These are phyloP conservation scores for Penicillium samsonianum DNA, from an alignment of 495 filamentous ascomycete species.

Conservation along the genomic window DNA sequence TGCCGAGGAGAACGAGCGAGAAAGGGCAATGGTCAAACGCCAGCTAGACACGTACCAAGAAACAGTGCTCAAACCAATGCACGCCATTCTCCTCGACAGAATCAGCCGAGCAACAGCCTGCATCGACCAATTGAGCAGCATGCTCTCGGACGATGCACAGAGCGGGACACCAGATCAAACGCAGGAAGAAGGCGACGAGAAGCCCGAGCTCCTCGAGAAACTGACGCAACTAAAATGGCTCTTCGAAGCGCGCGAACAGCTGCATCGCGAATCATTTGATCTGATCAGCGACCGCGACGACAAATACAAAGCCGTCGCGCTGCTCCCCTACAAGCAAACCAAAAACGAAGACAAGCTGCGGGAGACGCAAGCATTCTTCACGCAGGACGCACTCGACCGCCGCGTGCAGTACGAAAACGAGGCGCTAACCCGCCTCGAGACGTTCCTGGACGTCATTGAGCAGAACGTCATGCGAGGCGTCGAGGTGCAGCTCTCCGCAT, in stretches of 20 bases:
- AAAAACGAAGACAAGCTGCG: conserved; percentile 70
- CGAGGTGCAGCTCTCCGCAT: conserved; percentile 85
- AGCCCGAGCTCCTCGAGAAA: conserved; percentile 90
- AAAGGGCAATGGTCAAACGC: conserved; percentile 63
- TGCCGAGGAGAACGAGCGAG: conserved; percentile 59
- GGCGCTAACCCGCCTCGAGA: conserved; percentile 67
- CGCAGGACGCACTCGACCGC: conserved; percentile 70
- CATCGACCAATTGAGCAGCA: conserved; percentile 68
- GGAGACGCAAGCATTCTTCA: conserved; percentile 79
- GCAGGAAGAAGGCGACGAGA: conserved; percentile 93
- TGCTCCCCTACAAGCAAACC: conserved; percentile 74
- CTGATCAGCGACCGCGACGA: conserved; percentile 81
- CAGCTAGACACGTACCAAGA: conserved; percentile 78
- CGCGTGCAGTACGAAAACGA: conserved; percentile 64
- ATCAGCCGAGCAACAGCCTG: conserved; percentile 63
- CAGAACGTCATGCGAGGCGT: conserved; percentile 83
- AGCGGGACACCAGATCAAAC: conserved; percentile 73
- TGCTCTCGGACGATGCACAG: conserved; percentile 72
- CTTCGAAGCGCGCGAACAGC: conserved; percentile 85
- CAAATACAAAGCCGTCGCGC: conserved; percentile 77
- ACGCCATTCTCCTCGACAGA: conserved; percentile 66
- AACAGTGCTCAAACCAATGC: conserved; percentile 72
- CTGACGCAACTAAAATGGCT: conserved; percentile 96
- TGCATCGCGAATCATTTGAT: conserved; percentile 82
- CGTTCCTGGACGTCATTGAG: conserved; percentile 80